A percentile compares a stretch with the other conserved stretches of the same genome.
Evolutionary conservation across 1,284 basidiomycete genomes (phyloP).

Genomic region (Malassezia cuniculi): DNA sequence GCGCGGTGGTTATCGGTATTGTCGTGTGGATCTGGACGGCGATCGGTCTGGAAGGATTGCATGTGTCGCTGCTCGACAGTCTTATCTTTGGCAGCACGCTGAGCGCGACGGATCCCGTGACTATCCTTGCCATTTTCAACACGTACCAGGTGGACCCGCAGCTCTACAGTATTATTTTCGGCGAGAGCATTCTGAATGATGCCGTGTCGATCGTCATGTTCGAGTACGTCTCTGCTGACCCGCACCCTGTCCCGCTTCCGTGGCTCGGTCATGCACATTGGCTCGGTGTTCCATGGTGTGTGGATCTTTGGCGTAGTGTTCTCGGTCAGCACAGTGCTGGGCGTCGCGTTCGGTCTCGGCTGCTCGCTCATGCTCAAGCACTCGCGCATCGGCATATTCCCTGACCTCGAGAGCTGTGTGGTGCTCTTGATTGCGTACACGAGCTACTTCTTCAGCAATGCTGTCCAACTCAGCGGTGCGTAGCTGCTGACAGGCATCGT

Average conservation of each 20-base stretch:
- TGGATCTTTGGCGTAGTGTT: slow-evolving; percentile 95
- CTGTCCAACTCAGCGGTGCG: slow-evolving; percentile 62
- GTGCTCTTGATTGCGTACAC: slow-evolving; percentile 90
- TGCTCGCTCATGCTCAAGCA: slow-evolving; percentile 90
- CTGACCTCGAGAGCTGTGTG: slow-evolving; percentile 73
- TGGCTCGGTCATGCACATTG: slow-evolving; percentile 71
- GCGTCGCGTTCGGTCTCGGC: slow-evolving; percentile 75
- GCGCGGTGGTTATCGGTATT: slow-evolving; percentile 85
- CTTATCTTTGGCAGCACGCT: slow-evolving; percentile 91
- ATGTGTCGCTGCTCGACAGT: slow-evolving; percentile 55
- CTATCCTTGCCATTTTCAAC: slow-evolving; percentile 96
- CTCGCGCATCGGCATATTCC: slow-evolving; percentile 71
- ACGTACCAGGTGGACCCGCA: slow-evolving; percentile 98
- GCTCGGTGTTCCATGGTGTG: slow-evolving; percentile 82
- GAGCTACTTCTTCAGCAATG: slow-evolving; percentile 96
- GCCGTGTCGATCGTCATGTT: slow-evolving; percentile 99
- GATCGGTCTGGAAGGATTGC: slow-evolving; percentile 53
- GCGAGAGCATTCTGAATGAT: slow-evolving; percentile 92
- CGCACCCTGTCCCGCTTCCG: slow-evolving; percentile 87
- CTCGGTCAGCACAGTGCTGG: slow-evolving; percentile 80
- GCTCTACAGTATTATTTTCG: slow-evolving; percentile 93
- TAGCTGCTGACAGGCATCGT: slow-evolving; percentile 62
- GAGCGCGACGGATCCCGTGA: slow-evolving; percentile 94
- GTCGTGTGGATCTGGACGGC: slow-evolving; percentile 89
- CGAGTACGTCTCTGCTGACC: slow-evolving; percentile 59